phyloP scores from a whole-genome alignment of 257 asterid species.

The Galeopsis tetrahit region DNA sequence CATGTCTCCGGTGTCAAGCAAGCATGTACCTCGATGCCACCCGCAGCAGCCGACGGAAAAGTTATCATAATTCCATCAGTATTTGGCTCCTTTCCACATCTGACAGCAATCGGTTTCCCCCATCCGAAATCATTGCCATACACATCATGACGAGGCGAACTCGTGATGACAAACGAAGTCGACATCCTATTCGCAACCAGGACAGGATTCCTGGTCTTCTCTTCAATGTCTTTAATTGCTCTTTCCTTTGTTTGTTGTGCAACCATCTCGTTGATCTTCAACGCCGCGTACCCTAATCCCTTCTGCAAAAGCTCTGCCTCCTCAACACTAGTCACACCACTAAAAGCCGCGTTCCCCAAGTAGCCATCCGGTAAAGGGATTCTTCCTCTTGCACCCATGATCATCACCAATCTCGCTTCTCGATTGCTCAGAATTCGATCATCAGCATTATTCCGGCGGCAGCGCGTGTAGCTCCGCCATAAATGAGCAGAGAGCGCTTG shows the following conservation, averaged over 20 bases:
- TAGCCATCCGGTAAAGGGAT: constrained; percentile 42
- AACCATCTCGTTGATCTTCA: constrained; percentile 13
- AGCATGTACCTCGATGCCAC: constrained; percentile 53
- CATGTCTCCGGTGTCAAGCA: constrained; percentile 41
- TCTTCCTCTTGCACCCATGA: constrained; percentile 42
- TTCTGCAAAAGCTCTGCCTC: constrained; percentile 18
- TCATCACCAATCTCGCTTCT: background rate
- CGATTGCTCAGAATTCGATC: background rate
- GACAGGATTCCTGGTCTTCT: constrained; percentile 27
- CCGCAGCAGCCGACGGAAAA: constrained; percentile 41
- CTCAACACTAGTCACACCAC: background rate
- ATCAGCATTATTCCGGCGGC: background rate
- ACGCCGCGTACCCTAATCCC: constrained; percentile 10
- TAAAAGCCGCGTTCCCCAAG: constrained; percentile 44
- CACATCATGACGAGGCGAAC: constrained; percentile 58
- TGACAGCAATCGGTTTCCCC: constrained; percentile 55
- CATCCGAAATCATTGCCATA: constrained; percentile 57
- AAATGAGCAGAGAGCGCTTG: too few relatives aligned
- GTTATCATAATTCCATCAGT: constrained; percentile 48
- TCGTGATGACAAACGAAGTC: constrained; percentile 28
- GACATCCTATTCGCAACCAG: background rate
- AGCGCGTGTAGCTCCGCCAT: too few relatives aligned
- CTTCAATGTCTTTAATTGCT: background rate
- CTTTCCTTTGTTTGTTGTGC: background rate
- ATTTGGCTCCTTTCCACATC: constrained; percentile 46